Conservation (phyloP, 2,329 filamentous ascomycete species). For the Pseudonectria foliicola region DNA sequence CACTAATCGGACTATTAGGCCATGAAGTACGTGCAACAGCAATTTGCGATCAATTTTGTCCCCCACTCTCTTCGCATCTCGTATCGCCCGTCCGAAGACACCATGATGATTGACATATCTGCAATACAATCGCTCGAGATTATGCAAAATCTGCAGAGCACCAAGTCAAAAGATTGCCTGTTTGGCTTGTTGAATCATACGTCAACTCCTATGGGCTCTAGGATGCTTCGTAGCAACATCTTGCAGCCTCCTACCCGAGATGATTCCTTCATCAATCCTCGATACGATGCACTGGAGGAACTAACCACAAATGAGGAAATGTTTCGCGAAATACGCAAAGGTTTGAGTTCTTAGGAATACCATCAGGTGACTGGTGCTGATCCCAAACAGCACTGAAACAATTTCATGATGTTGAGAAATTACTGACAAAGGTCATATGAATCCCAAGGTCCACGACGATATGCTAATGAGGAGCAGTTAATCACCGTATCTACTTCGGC, state of each 20-base stretch:
- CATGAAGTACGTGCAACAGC: slow-evolving; percentile 72
- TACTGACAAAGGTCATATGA: slow-evolving; percentile 59
- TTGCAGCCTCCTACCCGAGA: slow-evolving; percentile 76
- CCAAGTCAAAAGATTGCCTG: slow-evolving; percentile 73
- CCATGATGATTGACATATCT: slow-evolving; percentile 91
- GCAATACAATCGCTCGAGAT: slow-evolving; percentile 84
- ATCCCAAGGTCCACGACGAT: accelerated
- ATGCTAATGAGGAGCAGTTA: slow-evolving; percentile 56
- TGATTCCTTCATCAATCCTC: slow-evolving; percentile 55
- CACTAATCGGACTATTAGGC: slow-evolving; percentile 42
- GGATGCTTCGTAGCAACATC: slow-evolving; percentile 77
- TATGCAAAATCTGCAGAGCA: slow-evolving; percentile 74
- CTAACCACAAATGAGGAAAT: slow-evolving; percentile 75
- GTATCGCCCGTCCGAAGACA: slow-evolving; percentile 81
- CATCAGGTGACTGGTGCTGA: slow-evolving; percentile 7
- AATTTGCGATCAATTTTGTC: slow-evolving; percentile 61
- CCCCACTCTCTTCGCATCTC: slow-evolving; percentile 77
- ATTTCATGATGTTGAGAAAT: slow-evolving; percentile 72
- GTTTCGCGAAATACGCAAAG: slow-evolving; percentile 68
- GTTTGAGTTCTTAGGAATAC: slow-evolving; percentile 34
- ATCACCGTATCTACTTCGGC: slow-evolving; percentile 65
- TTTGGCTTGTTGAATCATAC: slow-evolving; percentile 84
- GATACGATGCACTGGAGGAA: slow-evolving; percentile 81
- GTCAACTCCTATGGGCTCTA: slow-evolving; percentile 77
- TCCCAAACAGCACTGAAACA: slow-evolving; percentile 54